A percentile compares a stretch with the other conserved stretches of the same genome.
Conservation (phyloP, 2,329 filamentous ascomycete genomes). For the Rhinocladiella mackenziei region DNA sequence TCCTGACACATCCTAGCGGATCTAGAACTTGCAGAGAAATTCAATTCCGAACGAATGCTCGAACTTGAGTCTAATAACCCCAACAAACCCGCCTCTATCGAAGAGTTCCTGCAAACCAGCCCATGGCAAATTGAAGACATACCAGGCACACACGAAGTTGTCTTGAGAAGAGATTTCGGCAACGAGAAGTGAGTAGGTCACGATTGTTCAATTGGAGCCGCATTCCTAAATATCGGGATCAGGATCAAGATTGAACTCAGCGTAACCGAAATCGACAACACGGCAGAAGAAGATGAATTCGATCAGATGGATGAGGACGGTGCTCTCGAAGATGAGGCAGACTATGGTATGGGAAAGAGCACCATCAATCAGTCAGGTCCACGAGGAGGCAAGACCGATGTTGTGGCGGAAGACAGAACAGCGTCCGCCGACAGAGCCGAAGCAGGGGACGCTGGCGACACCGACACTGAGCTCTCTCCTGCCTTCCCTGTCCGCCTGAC, state of each 20-base stretch:
- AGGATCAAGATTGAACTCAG: constrained; percentile 79
- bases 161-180: constrained; percentile 74
- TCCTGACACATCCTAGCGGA: constrained; percentile 50
- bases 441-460: constrained; percentile 54
- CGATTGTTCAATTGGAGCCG: background rate
- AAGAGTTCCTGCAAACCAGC: constrained; percentile 83
- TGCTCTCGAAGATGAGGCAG: constrained; percentile 56
- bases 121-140: constrained; percentile 76
- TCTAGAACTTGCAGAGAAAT: constrained; percentile 78
- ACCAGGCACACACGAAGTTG: constrained; percentile 80
- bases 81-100: constrained; percentile 69
- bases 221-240: constrained; percentile 22
- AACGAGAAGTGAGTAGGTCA: constrained; percentile 70
- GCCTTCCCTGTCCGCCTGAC: constrained; percentile 77
- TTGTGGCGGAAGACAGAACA: constrained; percentile 54
- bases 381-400: constrained; percentile 50
- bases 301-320: constrained; percentile 44
- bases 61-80: constrained; percentile 76
- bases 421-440: constrained; percentile 57
- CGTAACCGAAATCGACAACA: constrained; percentile 73
- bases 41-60: constrained; percentile 76
- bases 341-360: constrained; percentile 56
- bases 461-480: constrained; percentile 47
- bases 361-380: constrained; percentile 53
- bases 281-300: constrained; percentile 57